These are phyloP conservation scores for Scalesia atractyloides DNA, from an alignment of 129 eudicot species.

Conservation along the genomic window DNA sequence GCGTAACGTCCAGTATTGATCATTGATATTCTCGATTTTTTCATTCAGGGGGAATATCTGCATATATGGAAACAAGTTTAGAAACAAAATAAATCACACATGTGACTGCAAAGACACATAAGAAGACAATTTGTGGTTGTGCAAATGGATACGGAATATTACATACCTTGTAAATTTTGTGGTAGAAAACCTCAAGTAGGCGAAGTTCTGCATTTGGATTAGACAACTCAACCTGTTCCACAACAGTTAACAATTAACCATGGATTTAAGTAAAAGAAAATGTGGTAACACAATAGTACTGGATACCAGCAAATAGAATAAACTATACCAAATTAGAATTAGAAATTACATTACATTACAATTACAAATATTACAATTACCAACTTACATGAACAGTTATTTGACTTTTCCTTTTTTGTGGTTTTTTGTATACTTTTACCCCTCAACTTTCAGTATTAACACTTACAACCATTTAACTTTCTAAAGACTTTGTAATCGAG, in stretches of 20 bases:
- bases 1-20: conserved; percentile 87
- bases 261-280: background rate
- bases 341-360: too few species aligned
- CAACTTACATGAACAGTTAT: too few species aligned
- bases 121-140: conserved; percentile 1
- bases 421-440: too few species aligned
- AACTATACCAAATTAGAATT: background rate
- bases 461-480: too few species aligned
- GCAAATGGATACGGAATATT: background rate
- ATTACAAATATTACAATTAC: too few species aligned
- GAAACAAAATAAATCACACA: conserved; percentile 3
- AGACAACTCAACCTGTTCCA: conserved; percentile 75
- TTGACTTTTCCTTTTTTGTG: too few species aligned
- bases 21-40: conserved; percentile 79
- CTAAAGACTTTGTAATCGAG: too few species aligned
- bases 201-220: conserved; percentile 76
- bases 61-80: conserved; percentile 15
- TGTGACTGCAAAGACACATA: background rate
- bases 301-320: background rate
- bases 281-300: background rate
- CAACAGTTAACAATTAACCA: conserved; percentile 7
- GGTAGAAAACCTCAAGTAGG: conserved; percentile 79
- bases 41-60: conserved; percentile 78
- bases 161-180: conserved; percentile 81
- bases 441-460: too few species aligned